These are phyloP conservation scores for Penicillium sp. DNA, from an alignment of 2,329 filamentous ascomycete species.

Conservation along the genomic window DNA sequence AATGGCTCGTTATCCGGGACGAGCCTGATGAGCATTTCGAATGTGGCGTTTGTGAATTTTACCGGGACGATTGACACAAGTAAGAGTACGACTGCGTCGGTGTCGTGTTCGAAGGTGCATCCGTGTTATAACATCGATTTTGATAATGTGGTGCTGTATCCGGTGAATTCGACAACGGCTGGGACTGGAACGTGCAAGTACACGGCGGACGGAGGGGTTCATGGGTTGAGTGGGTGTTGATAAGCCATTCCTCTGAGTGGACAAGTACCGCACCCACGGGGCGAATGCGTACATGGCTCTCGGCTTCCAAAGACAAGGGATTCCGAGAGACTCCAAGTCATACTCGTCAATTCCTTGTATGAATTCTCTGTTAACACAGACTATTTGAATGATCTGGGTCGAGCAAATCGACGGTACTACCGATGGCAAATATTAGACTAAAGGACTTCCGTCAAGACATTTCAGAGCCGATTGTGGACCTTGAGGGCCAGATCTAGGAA, in stretches of 20 bases:
- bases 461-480: too few species aligned
- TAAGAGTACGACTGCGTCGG: slow-evolving; percentile 42
- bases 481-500: too few species aligned
- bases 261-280: too few species aligned
- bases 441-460: too few species aligned
- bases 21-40: slow-evolving; percentile 55
- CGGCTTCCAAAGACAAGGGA: too few species aligned
- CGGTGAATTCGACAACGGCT: slow-evolving; percentile 37
- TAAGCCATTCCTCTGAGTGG: not conserved
- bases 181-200: slow-evolving; percentile 44
- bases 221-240: slow-evolving; percentile 36
- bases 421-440: too few species aligned
- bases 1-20: slow-evolving; percentile 56
- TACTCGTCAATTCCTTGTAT: too few species aligned
- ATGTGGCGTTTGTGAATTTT: slow-evolving; percentile 57
- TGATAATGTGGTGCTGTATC: slow-evolving; percentile 46
- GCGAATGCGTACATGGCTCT: too few species aligned
- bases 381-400: too few species aligned
- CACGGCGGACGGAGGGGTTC: slow-evolving; percentile 43
- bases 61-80: slow-evolving; percentile 51
- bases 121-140: slow-evolving; percentile 57
- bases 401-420: too few species aligned
- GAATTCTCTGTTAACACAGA: too few species aligned
- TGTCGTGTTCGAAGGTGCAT: slow-evolving; percentile 54
- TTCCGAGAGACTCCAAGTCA: too few species aligned